These are phyloP conservation scores for Mycena polygramma DNA, from an alignment of 768 basidiomycete species.

Conservation along the genomic window DNA sequence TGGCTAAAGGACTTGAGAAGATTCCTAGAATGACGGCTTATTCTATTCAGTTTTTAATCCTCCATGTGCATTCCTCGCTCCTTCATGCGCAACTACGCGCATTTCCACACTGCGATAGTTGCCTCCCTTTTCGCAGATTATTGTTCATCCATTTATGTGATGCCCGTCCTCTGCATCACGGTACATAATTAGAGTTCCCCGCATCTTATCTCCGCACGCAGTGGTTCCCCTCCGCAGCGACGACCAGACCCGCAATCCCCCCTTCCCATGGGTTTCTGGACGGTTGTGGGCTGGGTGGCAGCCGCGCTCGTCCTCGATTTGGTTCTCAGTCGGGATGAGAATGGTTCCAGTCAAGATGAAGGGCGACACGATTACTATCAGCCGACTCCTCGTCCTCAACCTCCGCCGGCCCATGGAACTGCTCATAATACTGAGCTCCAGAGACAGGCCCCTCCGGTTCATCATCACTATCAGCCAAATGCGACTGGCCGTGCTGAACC, in stretches of 20 bases:
- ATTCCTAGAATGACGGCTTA: too few species aligned
- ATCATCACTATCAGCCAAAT: too few species aligned
- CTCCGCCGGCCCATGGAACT: too few species aligned
- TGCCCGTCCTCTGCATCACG: background rate
- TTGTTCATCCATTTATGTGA: background rate
- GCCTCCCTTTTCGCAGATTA: background rate
- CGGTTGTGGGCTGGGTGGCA: background rate
- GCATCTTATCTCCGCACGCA: slow-evolving; percentile 14
- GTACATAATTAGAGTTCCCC: background rate
- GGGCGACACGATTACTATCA: background rate
- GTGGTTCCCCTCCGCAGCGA: background rate
- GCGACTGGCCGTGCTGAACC: too few species aligned
- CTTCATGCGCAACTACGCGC: too few species aligned
- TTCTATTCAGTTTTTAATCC: too few species aligned
- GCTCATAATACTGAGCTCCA: background rate
- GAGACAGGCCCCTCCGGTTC: too few species aligned
- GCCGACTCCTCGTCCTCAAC: too few species aligned
- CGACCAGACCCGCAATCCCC: background rate
- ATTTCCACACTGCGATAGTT: too few species aligned
- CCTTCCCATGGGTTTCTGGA: background rate
- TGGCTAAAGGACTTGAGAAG: too few species aligned
- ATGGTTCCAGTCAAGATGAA: background rate
- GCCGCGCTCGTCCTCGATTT: background rate
- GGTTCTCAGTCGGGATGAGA: background rate
- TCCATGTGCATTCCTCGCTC: too few species aligned